phyloP scores from a whole-genome alignment of 176 grass and related monocot species.

The Avena atlantica region DNA sequence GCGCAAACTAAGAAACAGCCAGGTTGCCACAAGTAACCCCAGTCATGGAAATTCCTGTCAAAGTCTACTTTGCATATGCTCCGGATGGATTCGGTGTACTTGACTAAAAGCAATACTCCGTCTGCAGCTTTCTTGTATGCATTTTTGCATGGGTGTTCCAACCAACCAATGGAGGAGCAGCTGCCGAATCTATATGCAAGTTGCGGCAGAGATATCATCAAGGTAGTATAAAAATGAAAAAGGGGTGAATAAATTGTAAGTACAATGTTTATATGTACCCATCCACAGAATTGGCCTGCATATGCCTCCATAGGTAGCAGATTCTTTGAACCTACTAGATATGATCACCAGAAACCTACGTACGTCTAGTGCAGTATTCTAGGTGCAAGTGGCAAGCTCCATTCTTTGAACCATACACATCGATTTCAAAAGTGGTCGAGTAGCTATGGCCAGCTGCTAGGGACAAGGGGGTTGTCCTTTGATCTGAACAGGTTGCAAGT shows the following conservation, averaged over 20 bases:
- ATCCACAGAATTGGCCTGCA: constrained; percentile 36
- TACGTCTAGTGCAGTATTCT: not conserved
- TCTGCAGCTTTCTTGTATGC: not conserved
- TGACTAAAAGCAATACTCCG: not conserved
- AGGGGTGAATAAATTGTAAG: not conserved
- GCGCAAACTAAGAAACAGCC: not conserved
- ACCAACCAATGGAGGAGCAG: not conserved
- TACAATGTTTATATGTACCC: not conserved
- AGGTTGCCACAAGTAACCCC: not conserved
- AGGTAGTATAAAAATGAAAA: not conserved
- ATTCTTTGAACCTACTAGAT: constrained; percentile 13
- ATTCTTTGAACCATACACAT: constrained; percentile 15
- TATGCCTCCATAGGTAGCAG: not conserved
- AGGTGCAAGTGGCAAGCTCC: constrained; percentile 1
- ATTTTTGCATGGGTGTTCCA: constrained; percentile 14
- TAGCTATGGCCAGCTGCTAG: constrained; percentile 24
- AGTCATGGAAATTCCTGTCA: constrained; percentile 28
- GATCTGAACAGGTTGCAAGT: constrained; percentile 8
- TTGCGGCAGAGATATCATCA: not conserved
- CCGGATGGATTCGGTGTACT: not conserved
- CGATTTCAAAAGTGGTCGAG: constrained; percentile 18
- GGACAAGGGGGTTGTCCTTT: constrained; percentile 21
- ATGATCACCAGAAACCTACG: constrained; percentile 12
- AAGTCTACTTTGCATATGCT: constrained; percentile 4
- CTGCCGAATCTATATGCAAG: not conserved